Conservation (phyloP, 331 rosid species). For the Ulmus americana region DNA sequence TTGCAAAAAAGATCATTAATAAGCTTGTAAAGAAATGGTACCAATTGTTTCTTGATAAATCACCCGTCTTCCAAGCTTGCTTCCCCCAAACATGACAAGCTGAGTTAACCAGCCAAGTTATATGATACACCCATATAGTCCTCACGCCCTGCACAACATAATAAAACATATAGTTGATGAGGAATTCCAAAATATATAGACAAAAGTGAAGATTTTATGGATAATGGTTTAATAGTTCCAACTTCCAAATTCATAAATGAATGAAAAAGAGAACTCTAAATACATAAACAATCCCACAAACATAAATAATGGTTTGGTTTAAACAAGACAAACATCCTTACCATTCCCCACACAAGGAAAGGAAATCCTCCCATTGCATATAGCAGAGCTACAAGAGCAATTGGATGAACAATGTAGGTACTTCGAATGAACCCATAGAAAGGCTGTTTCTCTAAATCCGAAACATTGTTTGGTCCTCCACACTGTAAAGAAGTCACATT, state of each 20-base stretch:
- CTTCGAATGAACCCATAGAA: slow-evolving; percentile 60
- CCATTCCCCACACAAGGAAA: slow-evolving; percentile 88
- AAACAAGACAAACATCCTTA: slow-evolving; percentile 19
- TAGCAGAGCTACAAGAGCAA: slow-evolving; percentile 62
- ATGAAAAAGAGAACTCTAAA: too few relatives aligned
- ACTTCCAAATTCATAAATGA: too few relatives aligned
- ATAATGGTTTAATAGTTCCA: too few relatives aligned
- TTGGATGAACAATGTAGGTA: slow-evolving; percentile 60
- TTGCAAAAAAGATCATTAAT: not conserved
- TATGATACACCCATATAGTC: slow-evolving; percentile 66
- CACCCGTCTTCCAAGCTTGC: slow-evolving; percentile 63
- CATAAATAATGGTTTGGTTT: not conserved
- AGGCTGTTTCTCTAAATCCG: slow-evolving; percentile 63
- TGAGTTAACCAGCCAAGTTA: slow-evolving; percentile 77
- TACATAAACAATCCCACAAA: not conserved
- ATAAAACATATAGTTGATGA: not conserved
- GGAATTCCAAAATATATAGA: not conserved
- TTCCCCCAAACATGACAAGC: slow-evolving; percentile 87
- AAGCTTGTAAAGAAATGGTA: slow-evolving; percentile 12
- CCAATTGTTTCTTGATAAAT: slow-evolving; percentile 84
- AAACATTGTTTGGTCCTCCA: slow-evolving; percentile 64
- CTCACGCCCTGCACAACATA: slow-evolving; percentile 62
- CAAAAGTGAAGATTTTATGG: too few relatives aligned
- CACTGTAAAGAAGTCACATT: slow-evolving; percentile 41
- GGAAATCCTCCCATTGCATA: slow-evolving; percentile 75